Base-by-base conservation (phyloP, 176 grass and related monocot genomes). In the Carex parvula region DNA sequence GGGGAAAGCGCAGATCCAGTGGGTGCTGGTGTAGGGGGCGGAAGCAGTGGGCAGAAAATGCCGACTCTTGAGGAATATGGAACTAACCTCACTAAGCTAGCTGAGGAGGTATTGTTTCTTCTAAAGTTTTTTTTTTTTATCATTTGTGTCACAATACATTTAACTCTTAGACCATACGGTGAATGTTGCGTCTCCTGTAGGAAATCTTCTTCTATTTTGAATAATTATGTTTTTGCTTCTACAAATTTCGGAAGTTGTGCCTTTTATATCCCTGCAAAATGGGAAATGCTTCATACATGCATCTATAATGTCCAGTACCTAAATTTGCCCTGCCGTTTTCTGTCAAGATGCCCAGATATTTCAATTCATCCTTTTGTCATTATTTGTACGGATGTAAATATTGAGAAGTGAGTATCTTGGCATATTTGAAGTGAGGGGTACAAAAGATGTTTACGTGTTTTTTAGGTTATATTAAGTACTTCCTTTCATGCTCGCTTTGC, bases 11-110 rank as follows among this genome's bases (percentile, higher is more conserved):
- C 96, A 3, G 96, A 99, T 91, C 91, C 91, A 61, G 89, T 95
- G 44, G 93, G 95, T 87, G 95, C 92, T 73, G 92, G 89, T 81
- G 92, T 98, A 89, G 95, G 92, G 30, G 95, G 95, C 18, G 95
- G 91, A 76, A 93, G 89, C 68, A 93, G 95, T 83, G 93, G 96
- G 5, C 91, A 93, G 86, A 99, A 99, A 87, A 93, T 95, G 93
- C 96, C 96, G 6, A 99, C 96, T 17, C 96, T 99, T 68, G 96
- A 99, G 86, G 96, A 99, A 76, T 99, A 99, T 18, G 96, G 96
- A 75, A 99, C 96, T 88, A 99, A 94, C 87, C 88, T 99, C 83
- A 99, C 96, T 70, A 99, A 99, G 84, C 87, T 98, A 46, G 96
- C 96, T 8, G 96, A 98, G 64, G 96, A 98, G 92, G 92, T 98